Evolutionary conservation across 805 yeast species (phyloP).

Genomic region (Torulaspora indica): DNA sequence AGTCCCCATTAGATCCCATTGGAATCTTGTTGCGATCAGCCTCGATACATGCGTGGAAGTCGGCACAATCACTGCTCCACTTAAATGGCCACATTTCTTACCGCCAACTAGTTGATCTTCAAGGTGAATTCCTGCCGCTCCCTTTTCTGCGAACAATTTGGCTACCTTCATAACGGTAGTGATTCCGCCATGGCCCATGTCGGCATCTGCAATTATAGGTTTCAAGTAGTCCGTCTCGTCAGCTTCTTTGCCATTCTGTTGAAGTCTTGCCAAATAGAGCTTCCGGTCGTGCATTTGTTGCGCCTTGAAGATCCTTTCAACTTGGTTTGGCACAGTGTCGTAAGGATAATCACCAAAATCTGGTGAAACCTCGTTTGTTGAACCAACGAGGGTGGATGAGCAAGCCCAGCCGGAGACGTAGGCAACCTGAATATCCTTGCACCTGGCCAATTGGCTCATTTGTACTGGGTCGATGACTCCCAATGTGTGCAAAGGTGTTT

Average conservation of each 20-base stretch:
- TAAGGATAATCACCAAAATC: conserved; percentile 69
- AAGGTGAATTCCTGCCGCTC: conserved; percentile 62
- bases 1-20: conserved; percentile 61
- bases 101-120: conserved; percentile 65
- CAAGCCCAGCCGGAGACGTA: conserved; percentile 63
- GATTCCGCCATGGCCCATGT: conserved; percentile 62
- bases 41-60: conserved; percentile 52
- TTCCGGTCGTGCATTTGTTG: conserved; percentile 55
- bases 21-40: conserved; percentile 53
- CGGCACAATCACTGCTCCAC: conserved; percentile 60
- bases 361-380: conserved; percentile 60
- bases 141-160: conserved; percentile 59
- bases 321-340: conserved; percentile 65
- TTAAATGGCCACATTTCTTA: conserved; percentile 59
- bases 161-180: conserved; percentile 62
- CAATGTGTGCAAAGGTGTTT: conserved; percentile 50
- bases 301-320: conserved; percentile 53
- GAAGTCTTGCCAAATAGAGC: conserved; percentile 38
- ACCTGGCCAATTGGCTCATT: conserved; percentile 50
- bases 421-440: conserved; percentile 45
- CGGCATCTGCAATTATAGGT: conserved; percentile 64
- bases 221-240: conserved; percentile 46
- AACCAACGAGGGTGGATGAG: conserved; percentile 47
- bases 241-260: conserved; percentile 18
- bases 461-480: conserved; percentile 63